phyloP scores from a whole-genome alignment of 768 basidiomycete species.

The Amanita muscaria region DNA sequence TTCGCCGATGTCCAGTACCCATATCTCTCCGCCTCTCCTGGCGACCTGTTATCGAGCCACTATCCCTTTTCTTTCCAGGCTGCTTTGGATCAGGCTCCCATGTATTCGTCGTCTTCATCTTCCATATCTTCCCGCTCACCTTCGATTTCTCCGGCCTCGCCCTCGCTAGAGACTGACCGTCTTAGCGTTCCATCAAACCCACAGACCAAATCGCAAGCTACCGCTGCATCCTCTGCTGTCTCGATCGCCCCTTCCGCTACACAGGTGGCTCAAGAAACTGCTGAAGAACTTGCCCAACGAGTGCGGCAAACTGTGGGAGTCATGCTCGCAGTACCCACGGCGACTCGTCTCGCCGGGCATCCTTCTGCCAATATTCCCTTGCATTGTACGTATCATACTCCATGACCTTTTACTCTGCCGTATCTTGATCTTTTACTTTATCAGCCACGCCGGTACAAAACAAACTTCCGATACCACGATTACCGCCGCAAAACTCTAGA shows the following conservation, averaged over 20 bases:
- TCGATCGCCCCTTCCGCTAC: too few species aligned
- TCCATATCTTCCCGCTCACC: constrained; percentile 17
- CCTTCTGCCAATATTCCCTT: constrained; percentile 4
- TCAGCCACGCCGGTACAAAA: constrained; percentile 16
- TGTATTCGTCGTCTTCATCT: constrained; percentile 14
- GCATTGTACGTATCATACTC: constrained; percentile 19
- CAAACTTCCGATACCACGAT: constrained; percentile 32
- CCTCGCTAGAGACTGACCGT: constrained; percentile 27
- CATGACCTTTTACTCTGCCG: not conserved
- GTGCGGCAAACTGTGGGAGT: constrained; percentile 51
- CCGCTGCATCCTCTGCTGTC: constrained; percentile 12
- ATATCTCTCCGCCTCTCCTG: constrained; percentile 12
- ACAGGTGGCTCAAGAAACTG: constrained; percentile 19
- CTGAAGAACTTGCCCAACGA: constrained; percentile 36
- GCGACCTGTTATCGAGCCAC: constrained; percentile 18
- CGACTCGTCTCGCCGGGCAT: constrained; percentile 24
- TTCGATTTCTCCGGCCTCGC: constrained; percentile 18
- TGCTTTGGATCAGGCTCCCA: constrained; percentile 12
- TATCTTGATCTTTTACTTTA: constrained; percentile 1
- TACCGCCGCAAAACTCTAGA: constrained; percentile 20
- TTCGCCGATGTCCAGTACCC: constrained; percentile 6
- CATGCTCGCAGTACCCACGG: constrained; percentile 39
- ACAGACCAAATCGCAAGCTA: constrained; percentile 25
- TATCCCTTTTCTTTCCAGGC: constrained; percentile 37
- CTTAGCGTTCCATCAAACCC: constrained; percentile 50